Evolutionary conservation across 225 moss, liverwort and hornwort genomes (phyloP), one percentile per base, ranked within the genome.

Genomic region (Thuidium tamariscinum): DNA sequence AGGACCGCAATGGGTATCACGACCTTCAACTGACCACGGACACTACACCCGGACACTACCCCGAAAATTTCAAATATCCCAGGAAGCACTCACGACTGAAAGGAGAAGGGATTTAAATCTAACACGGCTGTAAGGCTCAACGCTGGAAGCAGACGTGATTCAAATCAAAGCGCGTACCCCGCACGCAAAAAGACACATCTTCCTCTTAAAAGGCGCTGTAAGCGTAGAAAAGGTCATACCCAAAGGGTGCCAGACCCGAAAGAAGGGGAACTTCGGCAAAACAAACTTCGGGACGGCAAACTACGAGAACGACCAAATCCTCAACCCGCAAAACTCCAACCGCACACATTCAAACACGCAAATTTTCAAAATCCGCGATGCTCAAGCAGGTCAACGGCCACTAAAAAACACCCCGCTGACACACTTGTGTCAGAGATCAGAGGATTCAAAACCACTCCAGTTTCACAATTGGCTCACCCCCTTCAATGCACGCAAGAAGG

Each of bases 371-470:
- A 82, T 29, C 34, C 59, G 49, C 23, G 64, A 59, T 55, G 46
- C 77, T 30, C 55, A 81, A 48, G 9, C 69, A 25, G 56, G 88
- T 91, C 88, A 91, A 91, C 91, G 88, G 89, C 41, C 76, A 84
- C 81, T 63, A 49, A n/a, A 55, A 83, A 54, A 29, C 16, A 37
- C 13, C n/a, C 44, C 60, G 12, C 83, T 88, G 77, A 37, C 73
- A 57, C 77, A 69, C 5, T 13, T 26, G 39, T 81, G 81, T 75
- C 84, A 89, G 86, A 46, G 57, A 87, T 87, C 81, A 42, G 62
- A 44, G 56, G 21, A 65, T 82, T 81, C 64, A 42, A 81, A 81
- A 41, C 8, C 18, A 29, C 14, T n/a, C 11, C 59, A 36, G 56
- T 6, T 17, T 32, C 23, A 17, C 25, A 77, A 60, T 77, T 68